Base-by-base conservation (phyloP, 2,329 filamentous ascomycete genomes). In the Fusarium floridanum region DNA sequence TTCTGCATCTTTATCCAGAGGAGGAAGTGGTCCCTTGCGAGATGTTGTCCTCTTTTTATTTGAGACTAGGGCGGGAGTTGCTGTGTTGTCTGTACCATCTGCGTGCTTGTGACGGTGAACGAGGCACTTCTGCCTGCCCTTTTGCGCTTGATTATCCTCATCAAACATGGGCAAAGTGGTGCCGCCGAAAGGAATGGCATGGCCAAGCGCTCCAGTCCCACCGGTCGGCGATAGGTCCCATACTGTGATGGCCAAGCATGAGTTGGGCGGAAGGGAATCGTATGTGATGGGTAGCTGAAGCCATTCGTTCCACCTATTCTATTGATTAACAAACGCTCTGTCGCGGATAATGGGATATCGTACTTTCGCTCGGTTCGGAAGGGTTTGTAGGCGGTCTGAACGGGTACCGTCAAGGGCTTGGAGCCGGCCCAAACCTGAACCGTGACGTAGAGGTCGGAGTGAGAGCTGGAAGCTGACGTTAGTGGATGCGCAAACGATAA, bases 371-470 rank as follows among this genome's bases (percentile, higher is more conserved):
- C 91, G 39, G 89, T 89, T 81, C 95, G 95, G 81, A 99, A 98
- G 9, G 94, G 86, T 80, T 95, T 98, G 85, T 98, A 98, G 27
- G 95, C 90, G 4, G 97, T 99, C 82, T 98, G 96, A 12, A 97
- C 90, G 0, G 95, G 94, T 1, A 98, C 94, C 0, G 95, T 97
- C 76, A 99, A 86, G 39, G 96, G 95, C 82, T 99, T 99, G 32
- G 95, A 98, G 79, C 97, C 95, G 14, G 95, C 94, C 93, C 96
- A 99, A 79, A 98, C 89, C 83, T 98, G 97, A 10, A 93, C 93
- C 1, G 95, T 98, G 59, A 97, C 92, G 80, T 96, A 98, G 57
- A 99, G 91, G 82, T 99, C 97, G 29, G 95, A 98, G 81, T 93
- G 86, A 1, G 92, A 87, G 82, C 94, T 95, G 73, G 64, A 70